phyloP scores from a whole-genome alignment of 208 protist genomes.

The Dictyostelium gargantuum region DNA sequence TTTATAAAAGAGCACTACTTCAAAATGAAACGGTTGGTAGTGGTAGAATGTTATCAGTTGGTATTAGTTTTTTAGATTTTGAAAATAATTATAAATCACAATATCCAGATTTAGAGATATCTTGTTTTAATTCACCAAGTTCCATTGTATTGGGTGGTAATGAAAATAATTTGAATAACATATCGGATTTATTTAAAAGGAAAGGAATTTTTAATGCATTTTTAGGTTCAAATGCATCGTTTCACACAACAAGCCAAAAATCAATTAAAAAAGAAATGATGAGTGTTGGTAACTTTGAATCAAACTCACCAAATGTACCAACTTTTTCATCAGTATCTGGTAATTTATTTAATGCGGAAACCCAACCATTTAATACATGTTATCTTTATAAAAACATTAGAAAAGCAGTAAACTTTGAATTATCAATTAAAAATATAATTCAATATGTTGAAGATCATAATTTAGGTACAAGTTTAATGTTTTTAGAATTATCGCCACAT shows the following conservation, averaged over 20 bases:
- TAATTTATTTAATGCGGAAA: neutral
- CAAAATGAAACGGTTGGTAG: neutral
- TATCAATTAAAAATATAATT: neutral
- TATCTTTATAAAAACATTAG: neutral
- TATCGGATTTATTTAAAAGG: neutral
- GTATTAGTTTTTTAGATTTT: neutral
- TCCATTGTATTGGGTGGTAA: constrained; percentile 10
- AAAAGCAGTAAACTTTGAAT: neutral
- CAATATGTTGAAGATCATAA: neutral
- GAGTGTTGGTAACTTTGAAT: neutral
- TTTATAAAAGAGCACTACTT: neutral
- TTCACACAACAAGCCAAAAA: constrained; percentile 19
- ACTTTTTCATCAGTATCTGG: neutral
- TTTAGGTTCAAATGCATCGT: neutral
- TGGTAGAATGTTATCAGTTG: neutral
- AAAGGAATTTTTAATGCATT: neutral
- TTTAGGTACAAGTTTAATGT: neutral
- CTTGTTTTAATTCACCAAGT: neutral
- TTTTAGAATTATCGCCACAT: constrained; percentile 23
- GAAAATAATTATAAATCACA: neutral
- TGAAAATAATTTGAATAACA: neutral
- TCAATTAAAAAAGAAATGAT: neutral
- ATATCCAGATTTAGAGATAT: neutral
- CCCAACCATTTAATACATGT: neutral
- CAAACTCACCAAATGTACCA: neutral